phyloP scores from a whole-genome alignment of 768 basidiomycete genomes.

The Daedaleopsis nitida region DNA sequence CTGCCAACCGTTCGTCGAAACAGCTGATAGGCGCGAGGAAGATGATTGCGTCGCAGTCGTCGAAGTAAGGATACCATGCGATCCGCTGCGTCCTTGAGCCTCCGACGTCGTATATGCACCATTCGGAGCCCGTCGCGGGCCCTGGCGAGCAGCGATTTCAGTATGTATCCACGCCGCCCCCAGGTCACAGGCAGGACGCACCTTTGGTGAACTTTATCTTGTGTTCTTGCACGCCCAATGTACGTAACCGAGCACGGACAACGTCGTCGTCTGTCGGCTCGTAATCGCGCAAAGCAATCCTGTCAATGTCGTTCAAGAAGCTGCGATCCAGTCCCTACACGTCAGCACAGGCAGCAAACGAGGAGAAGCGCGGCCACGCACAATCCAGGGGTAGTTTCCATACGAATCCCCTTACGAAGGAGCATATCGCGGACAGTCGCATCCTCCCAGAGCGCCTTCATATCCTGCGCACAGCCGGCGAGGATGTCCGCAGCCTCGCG shows the following conservation, averaged over 20 bases:
- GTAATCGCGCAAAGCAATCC: constrained; percentile 64
- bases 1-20: constrained; percentile 79
- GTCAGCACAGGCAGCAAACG: background rate
- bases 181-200: constrained; percentile 30
- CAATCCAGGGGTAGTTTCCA: constrained; percentile 79
- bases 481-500: constrained; percentile 62
- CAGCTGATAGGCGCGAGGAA: constrained; percentile 81
- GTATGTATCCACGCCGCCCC: too few relatives aligned
- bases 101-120: constrained; percentile 83
- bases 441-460: constrained; percentile 71
- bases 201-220: constrained; percentile 67
- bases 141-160: constrained; percentile 32
- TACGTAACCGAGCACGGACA: constrained; percentile 77
- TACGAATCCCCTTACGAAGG: constrained; percentile 45
- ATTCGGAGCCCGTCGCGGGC: constrained; percentile 58
- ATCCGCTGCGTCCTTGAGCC: constrained; percentile 68
- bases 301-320: constrained; percentile 70
- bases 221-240: constrained; percentile 79
- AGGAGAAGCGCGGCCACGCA: constrained; percentile 40
- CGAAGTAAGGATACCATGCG: constrained; percentile 83
- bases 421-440: constrained; percentile 62
- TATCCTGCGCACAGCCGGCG: constrained; percentile 62
- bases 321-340: constrained; percentile 34
- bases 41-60: constrained; percentile 84
- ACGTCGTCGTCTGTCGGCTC: constrained; percentile 76